phyloP scores from a whole-genome alignment of 768 basidiomycete species.

The Lepiota brunneoincarnata region DNA sequence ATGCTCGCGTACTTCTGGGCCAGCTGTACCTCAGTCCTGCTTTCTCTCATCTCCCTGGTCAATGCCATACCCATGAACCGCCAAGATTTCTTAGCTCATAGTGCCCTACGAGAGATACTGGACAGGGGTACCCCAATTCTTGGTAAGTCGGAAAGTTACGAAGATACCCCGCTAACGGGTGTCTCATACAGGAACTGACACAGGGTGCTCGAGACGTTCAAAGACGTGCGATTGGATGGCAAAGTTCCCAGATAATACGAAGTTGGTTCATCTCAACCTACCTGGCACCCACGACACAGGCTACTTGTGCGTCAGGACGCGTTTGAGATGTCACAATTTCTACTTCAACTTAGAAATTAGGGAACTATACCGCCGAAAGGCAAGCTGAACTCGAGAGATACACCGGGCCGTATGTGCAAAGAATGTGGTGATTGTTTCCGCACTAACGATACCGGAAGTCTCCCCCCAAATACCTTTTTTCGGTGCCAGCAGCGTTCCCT shows the following conservation, averaged over 20 bases:
- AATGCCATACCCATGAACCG: background rate
- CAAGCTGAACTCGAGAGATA: constrained; percentile 40
- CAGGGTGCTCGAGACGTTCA: constrained; percentile 28
- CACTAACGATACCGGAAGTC: constrained; percentile 16
- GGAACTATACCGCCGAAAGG: constrained; percentile 42
- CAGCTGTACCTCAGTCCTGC: background rate
- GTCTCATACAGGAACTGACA: constrained; percentile 27
- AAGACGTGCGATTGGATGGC: constrained; percentile 48
- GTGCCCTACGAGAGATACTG: constrained; percentile 5
- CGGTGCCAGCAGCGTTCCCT: constrained; percentile 47
- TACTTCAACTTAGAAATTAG: constrained; percentile 19
- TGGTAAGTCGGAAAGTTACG: background rate
- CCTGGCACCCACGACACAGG: constrained; percentile 51
- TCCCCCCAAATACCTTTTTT: constrained; percentile 30
- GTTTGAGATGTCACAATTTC: background rate
- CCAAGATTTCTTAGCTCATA: background rate
- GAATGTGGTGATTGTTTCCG: background rate
- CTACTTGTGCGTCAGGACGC: constrained; percentile 33
- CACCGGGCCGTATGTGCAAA: constrained; percentile 37
- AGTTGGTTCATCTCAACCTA: constrained; percentile 47
- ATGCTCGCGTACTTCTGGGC: background rate
- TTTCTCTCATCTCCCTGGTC: background rate
- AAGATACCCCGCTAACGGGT: too few relatives aligned
- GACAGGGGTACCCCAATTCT: constrained; percentile 6
- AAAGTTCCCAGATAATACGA: constrained; percentile 36